Evolutionary conservation across 768 basidiomycete species (phyloP).

Genomic region (Auricularia sp.): DNA sequence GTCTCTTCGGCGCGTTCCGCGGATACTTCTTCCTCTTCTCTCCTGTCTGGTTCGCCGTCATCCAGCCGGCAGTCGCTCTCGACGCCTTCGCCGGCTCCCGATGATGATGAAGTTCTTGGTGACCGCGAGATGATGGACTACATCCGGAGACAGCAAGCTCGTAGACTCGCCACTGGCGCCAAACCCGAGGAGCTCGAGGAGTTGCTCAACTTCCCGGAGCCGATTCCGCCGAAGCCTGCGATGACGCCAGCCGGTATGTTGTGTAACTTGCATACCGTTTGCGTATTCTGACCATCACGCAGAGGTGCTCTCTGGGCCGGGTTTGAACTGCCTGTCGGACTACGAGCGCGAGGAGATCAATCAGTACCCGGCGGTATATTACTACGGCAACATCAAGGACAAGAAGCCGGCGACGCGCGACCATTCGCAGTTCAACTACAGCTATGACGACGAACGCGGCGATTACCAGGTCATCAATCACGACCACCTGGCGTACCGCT

Average conservation of each 20-base stretch:
- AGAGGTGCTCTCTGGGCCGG: constrained; percentile 59
- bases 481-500: constrained; percentile 96
- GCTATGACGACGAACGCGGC: constrained; percentile 96
- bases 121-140: constrained; percentile 98
- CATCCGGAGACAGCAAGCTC: constrained; percentile 80
- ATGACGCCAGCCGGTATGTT: constrained; percentile 60
- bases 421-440: constrained; percentile 72
- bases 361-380: constrained; percentile 79
- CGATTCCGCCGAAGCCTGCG: constrained; percentile 57
- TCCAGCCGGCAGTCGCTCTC: constrained; percentile 67
- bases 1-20: constrained; percentile 43
- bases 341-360: constrained; percentile 88
- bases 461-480: constrained; percentile 85
- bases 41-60: constrained; percentile 37
- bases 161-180: constrained; percentile 73
- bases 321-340: constrained; percentile 65
- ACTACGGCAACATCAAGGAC: constrained; percentile 62
- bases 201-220: constrained; percentile 87
- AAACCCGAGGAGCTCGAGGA: constrained; percentile 82
- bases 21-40: constrained; percentile 41
- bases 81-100: constrained; percentile 77
- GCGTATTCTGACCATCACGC: constrained; percentile 10
- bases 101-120: constrained; percentile 79
- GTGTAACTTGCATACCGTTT: neutral
- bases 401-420: constrained; percentile 76